A percentile compares a stretch with the other conserved stretches of the same genome.
phyloP scores from a whole-genome alignment of 2,329 filamentous ascomycete genomes.

The Hortaea sp. region DNA sequence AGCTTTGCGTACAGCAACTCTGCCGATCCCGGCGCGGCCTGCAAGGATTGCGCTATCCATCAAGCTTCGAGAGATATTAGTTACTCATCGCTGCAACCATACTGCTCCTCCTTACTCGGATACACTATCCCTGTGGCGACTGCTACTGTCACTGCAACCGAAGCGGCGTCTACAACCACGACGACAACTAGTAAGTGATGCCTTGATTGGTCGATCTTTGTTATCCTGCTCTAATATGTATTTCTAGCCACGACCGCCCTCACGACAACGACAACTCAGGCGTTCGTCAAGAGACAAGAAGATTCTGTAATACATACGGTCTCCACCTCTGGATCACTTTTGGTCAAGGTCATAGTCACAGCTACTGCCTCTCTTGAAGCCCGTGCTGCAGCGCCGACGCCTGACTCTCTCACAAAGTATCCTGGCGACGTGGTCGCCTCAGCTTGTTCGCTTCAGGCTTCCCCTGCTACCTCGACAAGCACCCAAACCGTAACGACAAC shows the following conservation, averaged over 20 bases:
- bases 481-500: conserved; percentile 3
- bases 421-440: neutral
- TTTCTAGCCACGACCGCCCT: neutral
- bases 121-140: conserved; percentile 5
- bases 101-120: conserved; percentile 8
- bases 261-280: neutral
- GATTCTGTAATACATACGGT: neutral
- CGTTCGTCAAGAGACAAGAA: neutral
- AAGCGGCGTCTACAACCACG: neutral
- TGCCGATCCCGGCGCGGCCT: conserved; percentile 3
- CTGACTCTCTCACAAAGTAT: neutral
- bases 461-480: neutral
- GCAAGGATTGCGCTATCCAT: conserved; percentile 7
- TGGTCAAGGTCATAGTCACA: neutral
- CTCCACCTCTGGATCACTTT: neutral
- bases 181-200: neutral
- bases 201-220: no score
- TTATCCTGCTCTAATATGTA: no score
- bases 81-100: conserved; percentile 9
- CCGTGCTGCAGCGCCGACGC: neutral
- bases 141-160: conserved; percentile 3
- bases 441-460: neutral
- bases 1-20: conserved; percentile 12
- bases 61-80: conserved; percentile 10
- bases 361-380: neutral